phyloP scores from a whole-genome alignment of 768 basidiomycete genomes.

The Tulasnella sp. region DNA sequence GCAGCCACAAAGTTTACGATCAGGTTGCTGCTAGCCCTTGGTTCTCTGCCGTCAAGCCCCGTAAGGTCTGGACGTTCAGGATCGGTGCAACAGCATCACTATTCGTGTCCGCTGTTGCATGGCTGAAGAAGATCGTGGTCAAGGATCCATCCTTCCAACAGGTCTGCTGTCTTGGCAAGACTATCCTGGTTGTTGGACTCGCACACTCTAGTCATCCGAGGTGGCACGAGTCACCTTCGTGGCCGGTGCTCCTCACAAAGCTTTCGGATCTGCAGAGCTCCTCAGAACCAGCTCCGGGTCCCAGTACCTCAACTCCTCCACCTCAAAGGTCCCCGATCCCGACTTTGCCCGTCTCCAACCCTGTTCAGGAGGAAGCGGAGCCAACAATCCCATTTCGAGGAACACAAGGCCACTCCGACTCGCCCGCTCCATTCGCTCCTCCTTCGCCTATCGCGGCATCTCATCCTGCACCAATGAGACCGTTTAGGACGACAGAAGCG shows the following conservation, averaged over 20 bases:
- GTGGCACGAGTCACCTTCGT: background rate
- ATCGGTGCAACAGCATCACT: background rate
- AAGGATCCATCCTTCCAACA: background rate
- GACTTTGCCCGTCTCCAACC: no score
- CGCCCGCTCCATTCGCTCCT: background rate
- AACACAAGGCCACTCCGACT: background rate
- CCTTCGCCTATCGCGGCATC: background rate
- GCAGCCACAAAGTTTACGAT: background rate
- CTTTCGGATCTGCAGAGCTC: background rate
- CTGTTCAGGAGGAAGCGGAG: no score
- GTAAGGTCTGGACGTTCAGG: background rate
- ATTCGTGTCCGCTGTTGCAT: background rate
- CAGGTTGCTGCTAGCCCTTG: background rate
- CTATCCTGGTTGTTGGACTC: background rate
- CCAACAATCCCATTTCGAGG: no score
- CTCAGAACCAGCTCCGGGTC: no score
- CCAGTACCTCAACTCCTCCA: no score
- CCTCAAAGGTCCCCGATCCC: no score
- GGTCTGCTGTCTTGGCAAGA: background rate
- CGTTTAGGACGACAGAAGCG: no score
- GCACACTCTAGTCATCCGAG: background rate
- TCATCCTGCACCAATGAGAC: background rate
- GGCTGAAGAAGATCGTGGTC: background rate
- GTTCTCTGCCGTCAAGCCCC: background rate
- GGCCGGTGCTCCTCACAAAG: background rate